Percentiles rank a stretch among this genome's conserved stretches.
Conservation (phyloP, 2,329 filamentous ascomycete genomes). For the Aspergillus sp. region DNA sequence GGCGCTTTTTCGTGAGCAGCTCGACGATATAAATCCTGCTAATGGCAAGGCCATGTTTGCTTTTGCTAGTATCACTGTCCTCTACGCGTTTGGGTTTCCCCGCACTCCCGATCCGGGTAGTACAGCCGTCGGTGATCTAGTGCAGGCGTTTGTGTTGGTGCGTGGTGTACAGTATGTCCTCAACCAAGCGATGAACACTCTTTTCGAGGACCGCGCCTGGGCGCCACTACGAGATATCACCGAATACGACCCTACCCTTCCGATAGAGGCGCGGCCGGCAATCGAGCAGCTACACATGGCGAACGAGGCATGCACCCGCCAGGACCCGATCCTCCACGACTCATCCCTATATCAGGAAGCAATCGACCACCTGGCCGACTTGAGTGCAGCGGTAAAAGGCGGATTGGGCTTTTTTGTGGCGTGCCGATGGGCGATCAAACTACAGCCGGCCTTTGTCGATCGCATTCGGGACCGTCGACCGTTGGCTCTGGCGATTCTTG, state of each 20-base stretch:
- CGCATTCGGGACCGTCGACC: constrained; percentile 43
- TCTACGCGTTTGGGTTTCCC: constrained; percentile 45
- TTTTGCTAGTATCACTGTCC: constrained; percentile 41
- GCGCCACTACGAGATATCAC: constrained; percentile 33
- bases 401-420: constrained; percentile 57
- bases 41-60: constrained; percentile 49
- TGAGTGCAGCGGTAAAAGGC: constrained; percentile 30
- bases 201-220: constrained; percentile 33
- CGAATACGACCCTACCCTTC: constrained; percentile 26
- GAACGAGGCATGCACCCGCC: constrained; percentile 30
- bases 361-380: constrained; percentile 34
- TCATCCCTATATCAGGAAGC: constrained; percentile 27
- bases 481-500: constrained; percentile 59
- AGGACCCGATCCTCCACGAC: constrained; percentile 30
- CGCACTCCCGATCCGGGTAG: constrained; percentile 30
- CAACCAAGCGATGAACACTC: constrained; percentile 24
- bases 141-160: constrained; percentile 38
- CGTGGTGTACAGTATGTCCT: constrained; percentile 43
- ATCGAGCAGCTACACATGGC: constrained; percentile 32
- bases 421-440: constrained; percentile 43
- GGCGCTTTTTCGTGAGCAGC: constrained; percentile 38
- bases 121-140: constrained; percentile 37
- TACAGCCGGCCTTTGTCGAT: constrained; percentile 41
- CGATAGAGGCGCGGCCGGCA: constrained; percentile 25
- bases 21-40: constrained; percentile 36